Conservation (phyloP, 805 yeast species). For the Cyberlindnera meyerae region DNA sequence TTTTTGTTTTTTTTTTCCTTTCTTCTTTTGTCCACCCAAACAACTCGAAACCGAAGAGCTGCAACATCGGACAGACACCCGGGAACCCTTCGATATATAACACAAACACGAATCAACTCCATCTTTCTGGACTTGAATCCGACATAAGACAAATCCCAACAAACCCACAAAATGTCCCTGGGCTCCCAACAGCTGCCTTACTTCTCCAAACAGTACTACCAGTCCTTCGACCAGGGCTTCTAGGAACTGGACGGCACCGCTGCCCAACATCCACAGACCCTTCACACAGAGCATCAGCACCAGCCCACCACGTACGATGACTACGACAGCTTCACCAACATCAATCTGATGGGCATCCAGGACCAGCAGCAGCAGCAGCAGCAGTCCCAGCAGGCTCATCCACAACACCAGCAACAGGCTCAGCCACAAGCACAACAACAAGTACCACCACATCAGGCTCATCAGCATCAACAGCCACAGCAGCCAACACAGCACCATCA, state of each 20-base stretch:
- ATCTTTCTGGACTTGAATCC: neutral
- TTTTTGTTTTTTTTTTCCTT: neutral
- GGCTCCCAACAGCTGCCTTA: conserved; percentile 20
- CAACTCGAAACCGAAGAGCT: neutral
- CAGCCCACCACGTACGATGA: conserved; percentile 12
- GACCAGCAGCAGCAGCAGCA: conserved; percentile 5
- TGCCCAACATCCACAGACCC: conserved; percentile 3
- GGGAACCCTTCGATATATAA: no score
- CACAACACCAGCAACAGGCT: conserved; percentile 1
- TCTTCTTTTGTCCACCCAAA: neutral
- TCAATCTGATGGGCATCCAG: conserved; percentile 17
- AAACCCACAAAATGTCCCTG: conserved; percentile 15
- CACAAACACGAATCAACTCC: no score
- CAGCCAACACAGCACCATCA: conserved; percentile 8
- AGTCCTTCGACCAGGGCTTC: conserved; percentile 19
- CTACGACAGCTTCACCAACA: conserved; percentile 20
- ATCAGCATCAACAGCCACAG: conserved; percentile 5
- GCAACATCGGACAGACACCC: neutral
- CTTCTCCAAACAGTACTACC: conserved; percentile 19
- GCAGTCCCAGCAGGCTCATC: no score
- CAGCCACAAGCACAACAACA: conserved; percentile 15
- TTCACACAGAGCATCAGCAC: conserved; percentile 1
- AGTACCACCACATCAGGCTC: conserved; percentile 7
- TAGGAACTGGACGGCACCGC: conserved; percentile 13
- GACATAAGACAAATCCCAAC: neutral